Percentiles rank a stretch among this genome's conserved stretches.
Conservation (phyloP, 2,329 filamentous ascomycete species). For the Leptographium lundbergii region DNA sequence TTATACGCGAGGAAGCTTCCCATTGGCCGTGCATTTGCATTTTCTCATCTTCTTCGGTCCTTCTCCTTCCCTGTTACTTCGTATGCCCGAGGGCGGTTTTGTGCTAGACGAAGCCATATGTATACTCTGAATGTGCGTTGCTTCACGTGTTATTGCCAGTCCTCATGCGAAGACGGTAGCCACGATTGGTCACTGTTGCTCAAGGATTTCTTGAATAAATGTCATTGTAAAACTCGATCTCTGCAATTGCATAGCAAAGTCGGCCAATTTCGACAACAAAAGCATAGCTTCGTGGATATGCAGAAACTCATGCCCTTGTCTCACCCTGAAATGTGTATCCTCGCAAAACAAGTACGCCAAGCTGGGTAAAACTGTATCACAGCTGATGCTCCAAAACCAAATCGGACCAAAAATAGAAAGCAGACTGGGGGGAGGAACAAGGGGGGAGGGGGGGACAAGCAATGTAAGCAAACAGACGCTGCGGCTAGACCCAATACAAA, state of each 20-base stretch:
- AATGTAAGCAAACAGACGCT: neutral
- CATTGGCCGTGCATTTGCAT: neutral
- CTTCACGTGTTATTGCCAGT: neutral
- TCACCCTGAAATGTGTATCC: neutral
- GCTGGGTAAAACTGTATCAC: neutral
- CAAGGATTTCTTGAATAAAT: too few species aligned
- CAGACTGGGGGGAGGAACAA: neutral
- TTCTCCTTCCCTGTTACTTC: neutral
- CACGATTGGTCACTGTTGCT: too few species aligned
- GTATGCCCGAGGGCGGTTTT: neutral
- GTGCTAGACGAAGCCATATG: neutral
- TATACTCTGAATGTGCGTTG: neutral
- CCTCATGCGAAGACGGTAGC: neutral
- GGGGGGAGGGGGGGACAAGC: neutral
- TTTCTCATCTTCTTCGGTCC: neutral
- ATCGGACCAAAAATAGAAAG: neutral
- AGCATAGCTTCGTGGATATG: neutral
- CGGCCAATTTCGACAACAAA: neutral
- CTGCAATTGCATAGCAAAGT: neutral
- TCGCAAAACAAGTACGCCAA: neutral
- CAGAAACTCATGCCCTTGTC: neutral
- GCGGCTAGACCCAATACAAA: neutral
- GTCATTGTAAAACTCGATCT: neutral
- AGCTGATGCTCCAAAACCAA: neutral
- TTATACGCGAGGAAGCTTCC: neutral